Conservation (phyloP, 352 stramenopile genomes). For the Halophytophthora batemanensis region DNA sequence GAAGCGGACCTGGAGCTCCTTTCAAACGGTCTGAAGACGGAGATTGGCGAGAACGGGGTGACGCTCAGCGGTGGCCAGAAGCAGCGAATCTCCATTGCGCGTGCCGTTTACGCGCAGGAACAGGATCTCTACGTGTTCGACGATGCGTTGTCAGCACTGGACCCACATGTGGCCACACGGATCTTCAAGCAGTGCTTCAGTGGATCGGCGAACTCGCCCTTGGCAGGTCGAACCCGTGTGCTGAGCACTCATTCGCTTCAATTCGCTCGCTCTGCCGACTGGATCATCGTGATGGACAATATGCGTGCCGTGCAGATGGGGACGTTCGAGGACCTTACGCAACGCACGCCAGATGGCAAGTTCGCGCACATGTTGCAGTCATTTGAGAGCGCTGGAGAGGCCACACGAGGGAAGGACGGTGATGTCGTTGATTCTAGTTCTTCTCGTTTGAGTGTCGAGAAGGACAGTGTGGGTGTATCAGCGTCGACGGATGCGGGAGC, state of each 20-base stretch:
- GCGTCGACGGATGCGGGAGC: constrained; percentile 3
- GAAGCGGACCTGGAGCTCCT: constrained; percentile 44
- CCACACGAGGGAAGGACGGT: not conserved
- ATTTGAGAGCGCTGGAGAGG: constrained; percentile 17
- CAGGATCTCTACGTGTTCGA: constrained; percentile 71
- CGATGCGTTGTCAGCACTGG: constrained; percentile 56
- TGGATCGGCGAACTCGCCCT: constrained; percentile 25
- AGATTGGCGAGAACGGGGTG: constrained; percentile 61
- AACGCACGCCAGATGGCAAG: constrained; percentile 31
- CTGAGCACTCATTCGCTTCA: constrained; percentile 52
- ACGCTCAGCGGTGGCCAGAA: constrained; percentile 66
- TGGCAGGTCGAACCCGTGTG: constrained; percentile 51
- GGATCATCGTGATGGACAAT: constrained; percentile 76
- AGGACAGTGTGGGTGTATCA: too few relatives aligned
- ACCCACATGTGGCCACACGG: constrained; percentile 41
- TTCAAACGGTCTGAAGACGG: constrained; percentile 49
- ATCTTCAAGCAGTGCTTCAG: constrained; percentile 59
- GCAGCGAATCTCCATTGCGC: constrained; percentile 66
- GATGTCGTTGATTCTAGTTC: constrained; percentile 8
- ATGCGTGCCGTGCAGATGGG: constrained; percentile 62
- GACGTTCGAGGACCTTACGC: constrained; percentile 49
- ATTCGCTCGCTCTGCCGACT: constrained; percentile 51
- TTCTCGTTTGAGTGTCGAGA: constrained; percentile 8
- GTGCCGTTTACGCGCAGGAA: constrained; percentile 48
- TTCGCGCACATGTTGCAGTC: constrained; percentile 42